Conservation (phyloP, 176 grass and related monocot genomes). For the Pontederia crassipes region DNA sequence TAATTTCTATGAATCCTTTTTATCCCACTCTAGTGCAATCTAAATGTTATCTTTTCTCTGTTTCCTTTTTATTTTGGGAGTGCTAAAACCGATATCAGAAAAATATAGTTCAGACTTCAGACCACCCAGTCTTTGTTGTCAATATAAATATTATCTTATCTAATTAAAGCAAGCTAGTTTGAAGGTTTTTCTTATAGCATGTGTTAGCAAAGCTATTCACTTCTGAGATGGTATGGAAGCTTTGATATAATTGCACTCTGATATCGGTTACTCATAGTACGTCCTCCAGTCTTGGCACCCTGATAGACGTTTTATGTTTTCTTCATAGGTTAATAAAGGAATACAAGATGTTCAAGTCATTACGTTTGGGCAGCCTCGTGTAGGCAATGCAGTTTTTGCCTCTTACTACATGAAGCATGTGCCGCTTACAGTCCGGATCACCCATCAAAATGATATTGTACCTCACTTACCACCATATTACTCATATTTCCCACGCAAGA, state of each 20-base stretch:
- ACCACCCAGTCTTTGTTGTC: no score
- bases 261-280: no score
- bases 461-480: conserved; percentile 88
- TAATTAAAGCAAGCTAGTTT: no score
- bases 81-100: conserved; percentile 10
- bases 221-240: no score
- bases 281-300: no score
- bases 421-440: conserved; percentile 57
- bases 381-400: conserved; percentile 89
- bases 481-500: conserved; percentile 53
- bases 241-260: no score
- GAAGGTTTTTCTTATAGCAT: no score
- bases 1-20: conserved; percentile 24
- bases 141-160: no score
- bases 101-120: no score
- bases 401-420: conserved; percentile 54
- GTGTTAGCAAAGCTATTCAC: no score
- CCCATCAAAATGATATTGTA: conserved; percentile 85
- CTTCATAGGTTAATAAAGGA: conserved; percentile 54
- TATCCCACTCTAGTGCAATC: no score
- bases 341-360: conserved; percentile 52
- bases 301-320: neutral
- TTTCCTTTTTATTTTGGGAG: conserved; percentile 35
- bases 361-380: conserved; percentile 82
- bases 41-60: neutral